Conservation (phyloP, 768 basidiomycete species). For the Tricholoma saponaceum region DNA sequence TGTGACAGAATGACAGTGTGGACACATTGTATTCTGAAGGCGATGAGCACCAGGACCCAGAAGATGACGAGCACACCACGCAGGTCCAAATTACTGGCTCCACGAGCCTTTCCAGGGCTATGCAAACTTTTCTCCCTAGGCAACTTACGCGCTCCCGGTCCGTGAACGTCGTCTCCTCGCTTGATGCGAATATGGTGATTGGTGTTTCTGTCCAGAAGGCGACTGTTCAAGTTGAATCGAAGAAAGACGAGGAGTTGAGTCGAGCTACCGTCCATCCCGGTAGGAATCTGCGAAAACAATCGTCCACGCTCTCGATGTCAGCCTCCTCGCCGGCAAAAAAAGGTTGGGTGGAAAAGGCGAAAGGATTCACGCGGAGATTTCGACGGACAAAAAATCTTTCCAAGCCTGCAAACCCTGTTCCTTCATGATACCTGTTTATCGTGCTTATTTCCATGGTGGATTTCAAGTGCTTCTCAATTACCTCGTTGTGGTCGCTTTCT, state of each 20-base stretch:
- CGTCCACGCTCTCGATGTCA: slow-evolving; percentile 29
- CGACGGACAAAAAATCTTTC: slow-evolving; percentile 31
- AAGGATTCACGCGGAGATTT: slow-evolving; percentile 38
- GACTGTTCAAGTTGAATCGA: slow-evolving; percentile 32
- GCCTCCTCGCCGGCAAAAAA: slow-evolving; percentile 16
- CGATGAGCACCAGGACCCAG: slow-evolving; percentile 31
- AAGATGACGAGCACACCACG: slow-evolving; percentile 44
- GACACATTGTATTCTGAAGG: slow-evolving; percentile 41
- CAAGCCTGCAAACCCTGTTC: not conserved
- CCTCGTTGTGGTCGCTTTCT: not conserved
- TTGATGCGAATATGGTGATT: slow-evolving; percentile 33
- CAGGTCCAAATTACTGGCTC: slow-evolving; percentile 44
- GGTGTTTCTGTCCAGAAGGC: slow-evolving; percentile 47
- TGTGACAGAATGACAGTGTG: slow-evolving; percentile 36
- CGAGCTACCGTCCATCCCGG: slow-evolving; percentile 29
- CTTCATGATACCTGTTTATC: slow-evolving; percentile 4
- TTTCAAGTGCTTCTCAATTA: not conserved
- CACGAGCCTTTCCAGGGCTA: slow-evolving; percentile 36
- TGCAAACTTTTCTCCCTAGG: slow-evolving; percentile 41
- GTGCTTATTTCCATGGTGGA: not conserved
- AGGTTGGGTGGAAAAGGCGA: slow-evolving; percentile 33
- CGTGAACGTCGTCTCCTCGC: slow-evolving; percentile 27
- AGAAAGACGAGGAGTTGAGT: slow-evolving; percentile 22
- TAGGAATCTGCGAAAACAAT: slow-evolving; percentile 28
- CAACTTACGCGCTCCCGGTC: slow-evolving; percentile 41